Evolutionary conservation across 768 basidiomycete genomes (phyloP).

Genomic region (Royoungia palumana): DNA sequence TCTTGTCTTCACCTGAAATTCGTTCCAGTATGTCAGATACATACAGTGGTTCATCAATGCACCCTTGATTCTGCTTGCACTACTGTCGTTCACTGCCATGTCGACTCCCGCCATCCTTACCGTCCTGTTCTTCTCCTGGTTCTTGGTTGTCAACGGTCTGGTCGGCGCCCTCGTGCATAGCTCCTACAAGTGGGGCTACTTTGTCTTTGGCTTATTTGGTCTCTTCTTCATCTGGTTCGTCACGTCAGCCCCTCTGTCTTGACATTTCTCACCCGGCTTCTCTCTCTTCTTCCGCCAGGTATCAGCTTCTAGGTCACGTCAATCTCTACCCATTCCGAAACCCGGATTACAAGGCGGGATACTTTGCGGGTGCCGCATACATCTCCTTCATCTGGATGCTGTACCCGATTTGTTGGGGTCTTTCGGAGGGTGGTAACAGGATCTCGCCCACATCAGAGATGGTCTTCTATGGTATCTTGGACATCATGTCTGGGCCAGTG

Average conservation of each 20-base stretch:
- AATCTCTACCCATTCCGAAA: slow-evolving; percentile 26
- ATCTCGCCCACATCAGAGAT: slow-evolving; percentile 52
- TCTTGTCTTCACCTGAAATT: neutral
- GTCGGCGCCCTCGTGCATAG: slow-evolving; percentile 50
- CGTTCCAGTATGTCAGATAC: slow-evolving; percentile 47
- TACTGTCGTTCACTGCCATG: slow-evolving; percentile 46
- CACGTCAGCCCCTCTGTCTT: slow-evolving; percentile 7
- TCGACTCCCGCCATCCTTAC: slow-evolving; percentile 47
- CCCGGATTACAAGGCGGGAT: slow-evolving; percentile 23
- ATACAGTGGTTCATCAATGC: slow-evolving; percentile 58
- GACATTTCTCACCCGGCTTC: neutral
- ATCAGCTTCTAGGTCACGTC: slow-evolving; percentile 27
- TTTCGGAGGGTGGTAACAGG: slow-evolving; percentile 49
- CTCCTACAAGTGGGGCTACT: slow-evolving; percentile 56
- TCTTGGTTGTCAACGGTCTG: slow-evolving; percentile 44
- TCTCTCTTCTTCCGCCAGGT: slow-evolving; percentile 18
- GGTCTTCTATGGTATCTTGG: slow-evolving; percentile 52
- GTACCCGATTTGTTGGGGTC: slow-evolving; percentile 59
- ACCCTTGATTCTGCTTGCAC: slow-evolving; percentile 45
- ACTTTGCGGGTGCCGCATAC: slow-evolving; percentile 37
- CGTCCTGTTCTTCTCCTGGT: slow-evolving; percentile 37
- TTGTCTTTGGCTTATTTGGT: slow-evolving; percentile 42
- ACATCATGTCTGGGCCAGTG: slow-evolving; percentile 36
- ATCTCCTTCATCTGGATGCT: slow-evolving; percentile 53
- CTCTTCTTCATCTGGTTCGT: slow-evolving; percentile 50